Percentiles rank a stretch among this genome's conserved stretches.
phyloP scores from a whole-genome alignment of 495 filamentous ascomycete species.

The Trichocladium uniseriatum region DNA sequence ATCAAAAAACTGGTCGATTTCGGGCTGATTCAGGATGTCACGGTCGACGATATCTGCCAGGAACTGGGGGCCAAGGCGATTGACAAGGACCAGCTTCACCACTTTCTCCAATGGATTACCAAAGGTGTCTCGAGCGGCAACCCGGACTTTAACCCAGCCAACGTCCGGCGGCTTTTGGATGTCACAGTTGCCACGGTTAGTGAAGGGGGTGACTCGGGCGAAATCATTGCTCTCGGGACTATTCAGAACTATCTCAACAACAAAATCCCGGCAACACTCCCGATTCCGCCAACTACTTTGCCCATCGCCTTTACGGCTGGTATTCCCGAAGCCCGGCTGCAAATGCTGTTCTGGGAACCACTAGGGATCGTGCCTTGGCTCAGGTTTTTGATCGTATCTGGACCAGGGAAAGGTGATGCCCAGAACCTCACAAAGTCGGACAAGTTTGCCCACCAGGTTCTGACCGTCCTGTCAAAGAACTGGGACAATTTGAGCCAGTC shows the following conservation, averaged over 20 bases:
- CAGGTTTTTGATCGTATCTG: conserved; percentile 59
- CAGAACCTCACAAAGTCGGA: conserved; percentile 55
- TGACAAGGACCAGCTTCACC: conserved; percentile 58
- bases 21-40: conserved; percentile 73
- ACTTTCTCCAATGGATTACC: conserved; percentile 76
- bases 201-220: conserved; percentile 50
- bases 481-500: conserved; percentile 67
- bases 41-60: conserved; percentile 70
- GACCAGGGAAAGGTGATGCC: conserved; percentile 30
- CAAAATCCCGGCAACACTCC: conserved; percentile 71
- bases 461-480: conserved; percentile 72
- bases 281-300: conserved; percentile 71
- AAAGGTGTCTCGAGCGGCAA: conserved; percentile 53
- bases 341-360: conserved; percentile 74
- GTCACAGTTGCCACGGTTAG: conserved; percentile 72
- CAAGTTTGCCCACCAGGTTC: conserved; percentile 68
- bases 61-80: conserved; percentile 73
- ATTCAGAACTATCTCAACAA: conserved; percentile 66
- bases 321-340: conserved; percentile 52
- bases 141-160: conserved; percentile 56
- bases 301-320: conserved; percentile 62
- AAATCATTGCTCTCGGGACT: conserved; percentile 63
- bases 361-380: conserved; percentile 78
- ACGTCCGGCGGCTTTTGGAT: conserved; percentile 57
- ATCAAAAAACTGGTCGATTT: conserved; percentile 68